phyloP scores from a whole-genome alignment of 2,329 filamentous ascomycete species.

The Tolypocladium tundrense region DNA sequence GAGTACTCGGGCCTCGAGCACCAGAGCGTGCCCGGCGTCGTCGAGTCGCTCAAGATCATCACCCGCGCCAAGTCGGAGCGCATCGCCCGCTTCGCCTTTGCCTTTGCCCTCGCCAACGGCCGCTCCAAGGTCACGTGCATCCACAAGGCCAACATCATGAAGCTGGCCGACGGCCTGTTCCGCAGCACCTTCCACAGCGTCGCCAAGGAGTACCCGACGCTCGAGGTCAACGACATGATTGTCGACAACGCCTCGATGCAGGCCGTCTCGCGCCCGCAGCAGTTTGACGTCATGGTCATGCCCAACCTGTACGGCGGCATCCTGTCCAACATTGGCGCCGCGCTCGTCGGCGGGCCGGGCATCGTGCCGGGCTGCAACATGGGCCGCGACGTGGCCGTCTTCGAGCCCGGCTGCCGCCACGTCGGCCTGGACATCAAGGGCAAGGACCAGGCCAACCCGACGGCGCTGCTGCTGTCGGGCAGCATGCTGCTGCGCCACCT shows the following conservation, averaged over 20 bases:
- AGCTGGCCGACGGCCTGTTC: slow-evolving; percentile 97
- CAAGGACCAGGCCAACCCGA: slow-evolving; percentile 98
- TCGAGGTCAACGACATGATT: slow-evolving; percentile 99
- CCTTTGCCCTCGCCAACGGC: slow-evolving; percentile 96
- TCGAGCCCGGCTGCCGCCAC: slow-evolving; percentile 98
- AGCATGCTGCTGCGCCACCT: slow-evolving; percentile 97
- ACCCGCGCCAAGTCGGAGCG: slow-evolving; percentile 98
- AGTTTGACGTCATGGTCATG: slow-evolving; percentile 99
- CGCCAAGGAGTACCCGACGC: slow-evolving; percentile 87
- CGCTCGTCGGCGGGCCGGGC: slow-evolving; percentile 91
- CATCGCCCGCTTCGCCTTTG: slow-evolving; percentile 97
- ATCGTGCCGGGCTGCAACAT: slow-evolving; percentile 99
- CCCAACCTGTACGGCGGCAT: slow-evolving; percentile 99
- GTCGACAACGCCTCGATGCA: slow-evolving; percentile 99
- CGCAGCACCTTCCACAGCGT: slow-evolving; percentile 91
- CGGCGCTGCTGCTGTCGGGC: slow-evolving; percentile 85
- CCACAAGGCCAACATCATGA: slow-evolving; percentile 99
- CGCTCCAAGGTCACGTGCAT: slow-evolving; percentile 99
- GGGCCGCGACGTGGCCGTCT: slow-evolving; percentile 95
- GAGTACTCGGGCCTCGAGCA: slow-evolving; percentile 99
- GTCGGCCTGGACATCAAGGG: slow-evolving; percentile 99
- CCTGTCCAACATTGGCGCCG: slow-evolving; percentile 95
- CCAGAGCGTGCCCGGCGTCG: slow-evolving; percentile 90
- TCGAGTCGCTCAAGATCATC: slow-evolving; percentile 99
- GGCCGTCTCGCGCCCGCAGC: slow-evolving; percentile 88